Conservation (phyloP, 305 asterid genomes). For the Vinca major region DNA sequence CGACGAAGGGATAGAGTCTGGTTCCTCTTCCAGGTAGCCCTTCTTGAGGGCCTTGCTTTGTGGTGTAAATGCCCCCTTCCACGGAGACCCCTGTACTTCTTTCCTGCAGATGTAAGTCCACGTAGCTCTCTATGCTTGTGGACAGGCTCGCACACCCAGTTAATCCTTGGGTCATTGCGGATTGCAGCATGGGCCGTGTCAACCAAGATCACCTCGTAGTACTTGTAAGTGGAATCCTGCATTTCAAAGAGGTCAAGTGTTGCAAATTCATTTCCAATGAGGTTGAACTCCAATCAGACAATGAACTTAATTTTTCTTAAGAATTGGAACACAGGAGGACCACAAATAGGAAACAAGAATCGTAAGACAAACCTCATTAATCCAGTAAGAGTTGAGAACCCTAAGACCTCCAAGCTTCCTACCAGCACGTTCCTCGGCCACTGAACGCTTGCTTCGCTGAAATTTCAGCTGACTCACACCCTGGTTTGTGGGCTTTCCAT, state of each 20-base stretch:
- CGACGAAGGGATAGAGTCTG: conserved; percentile 14
- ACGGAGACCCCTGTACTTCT: conserved; percentile 23
- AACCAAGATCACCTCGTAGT: no score
- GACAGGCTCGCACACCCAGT: no score
- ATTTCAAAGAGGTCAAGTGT: not conserved
- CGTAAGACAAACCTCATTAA: conserved; percentile 20
- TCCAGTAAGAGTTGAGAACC: conserved; percentile 27
- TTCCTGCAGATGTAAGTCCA: conserved; percentile 22
- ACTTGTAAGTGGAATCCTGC: no score
- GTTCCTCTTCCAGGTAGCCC: no score
- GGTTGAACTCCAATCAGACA: no score
- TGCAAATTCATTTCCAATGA: no score
- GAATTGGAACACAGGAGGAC: no score
- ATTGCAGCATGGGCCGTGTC: no score
- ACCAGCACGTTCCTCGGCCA: conserved; percentile 23
- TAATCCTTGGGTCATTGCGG: no score
- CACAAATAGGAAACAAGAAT: not conserved
- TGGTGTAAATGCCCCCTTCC: conserved; percentile 22
- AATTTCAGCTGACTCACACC: conserved; percentile 23
- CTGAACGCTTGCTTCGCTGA: conserved; percentile 22
- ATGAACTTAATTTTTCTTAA: not conserved
- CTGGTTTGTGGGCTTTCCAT: not conserved
- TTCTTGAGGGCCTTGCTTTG: conserved; percentile 18
- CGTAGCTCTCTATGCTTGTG: no score
- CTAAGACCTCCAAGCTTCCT: conserved; percentile 24